Conservation (phyloP, 768 basidiomycete genomes). For the Trametes villosa region DNA sequence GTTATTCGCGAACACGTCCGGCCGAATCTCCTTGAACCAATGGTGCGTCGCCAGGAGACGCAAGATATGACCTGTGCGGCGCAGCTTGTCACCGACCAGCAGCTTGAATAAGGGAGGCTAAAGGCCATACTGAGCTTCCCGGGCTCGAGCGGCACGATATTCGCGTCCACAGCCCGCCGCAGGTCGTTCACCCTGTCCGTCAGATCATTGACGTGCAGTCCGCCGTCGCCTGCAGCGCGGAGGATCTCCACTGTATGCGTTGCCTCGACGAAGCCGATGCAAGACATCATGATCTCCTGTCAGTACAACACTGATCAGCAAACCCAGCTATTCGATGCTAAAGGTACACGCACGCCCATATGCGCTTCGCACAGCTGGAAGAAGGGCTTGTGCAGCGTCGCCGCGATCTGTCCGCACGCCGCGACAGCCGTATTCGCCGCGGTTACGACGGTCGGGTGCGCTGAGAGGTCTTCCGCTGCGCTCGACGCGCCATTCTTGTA, state of each 20-base stretch:
- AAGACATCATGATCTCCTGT: background rate
- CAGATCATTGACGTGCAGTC: background rate
- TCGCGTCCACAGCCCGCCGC: background rate
- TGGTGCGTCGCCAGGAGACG: conserved; percentile 29
- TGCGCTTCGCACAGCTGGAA: conserved; percentile 67
- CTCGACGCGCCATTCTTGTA: background rate
- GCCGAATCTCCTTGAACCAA: conserved; percentile 26
- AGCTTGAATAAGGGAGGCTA: conserved; percentile 4
- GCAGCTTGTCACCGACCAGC: background rate
- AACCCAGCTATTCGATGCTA: background rate
- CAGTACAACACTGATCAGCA: too few species aligned
- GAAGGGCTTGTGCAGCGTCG: conserved; percentile 36
- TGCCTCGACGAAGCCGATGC: conserved; percentile 6
- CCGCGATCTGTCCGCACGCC: conserved; percentile 22
- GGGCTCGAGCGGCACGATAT: conserved; percentile 14
- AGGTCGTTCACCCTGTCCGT: background rate
- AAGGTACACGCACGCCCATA: conserved; percentile 38
- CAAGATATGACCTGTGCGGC: conserved; percentile 11
- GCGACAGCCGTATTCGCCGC: conserved; percentile 26
- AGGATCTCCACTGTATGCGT: conserved; percentile 22
- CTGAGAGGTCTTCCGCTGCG: conserved; percentile 17
- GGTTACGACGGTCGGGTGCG: conserved; percentile 17
- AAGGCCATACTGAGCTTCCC: background rate
- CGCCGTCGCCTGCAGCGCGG: conserved; percentile 21
- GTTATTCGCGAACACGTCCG: conserved; percentile 29